A percentile compares a stretch with the other conserved stretches of the same genome.
phyloP scores from a whole-genome alignment of 305 asterid genomes.

The Striga hermonthica region DNA sequence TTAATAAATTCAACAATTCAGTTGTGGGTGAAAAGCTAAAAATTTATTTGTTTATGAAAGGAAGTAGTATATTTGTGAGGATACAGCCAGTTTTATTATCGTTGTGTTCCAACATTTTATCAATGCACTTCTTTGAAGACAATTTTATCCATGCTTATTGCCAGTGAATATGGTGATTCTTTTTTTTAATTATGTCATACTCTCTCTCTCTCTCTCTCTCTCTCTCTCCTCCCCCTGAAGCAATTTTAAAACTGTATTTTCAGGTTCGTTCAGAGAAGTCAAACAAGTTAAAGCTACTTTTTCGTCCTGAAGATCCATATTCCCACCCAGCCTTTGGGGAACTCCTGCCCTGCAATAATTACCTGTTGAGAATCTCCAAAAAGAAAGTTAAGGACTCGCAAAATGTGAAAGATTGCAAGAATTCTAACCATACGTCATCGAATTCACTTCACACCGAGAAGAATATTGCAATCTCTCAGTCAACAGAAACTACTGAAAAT shows the following conservation, averaged over 20 bases:
- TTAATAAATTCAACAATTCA: background rate
- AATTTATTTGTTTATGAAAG: too few species aligned
- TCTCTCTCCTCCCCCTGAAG: too few species aligned
- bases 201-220: constrained; percentile 24
- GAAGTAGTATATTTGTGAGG: too few species aligned
- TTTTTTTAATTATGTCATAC: constrained; percentile 4
- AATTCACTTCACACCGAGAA: constrained; percentile 35
- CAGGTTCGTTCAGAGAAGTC: constrained; percentile 63
- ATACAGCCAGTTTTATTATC: too few species aligned
- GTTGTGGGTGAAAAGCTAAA: background rate
- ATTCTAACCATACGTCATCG: constrained; percentile 32
- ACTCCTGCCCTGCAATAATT: constrained; percentile 55
- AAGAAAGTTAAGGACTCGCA: constrained; percentile 39
- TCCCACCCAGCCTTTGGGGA: constrained; percentile 86
- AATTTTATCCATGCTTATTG: background rate
- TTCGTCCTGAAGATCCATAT: constrained; percentile 96
- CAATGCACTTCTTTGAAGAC: background rate
- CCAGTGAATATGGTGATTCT: constrained; percentile 12
- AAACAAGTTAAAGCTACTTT: constrained; percentile 69
- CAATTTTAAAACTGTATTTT: too few species aligned
- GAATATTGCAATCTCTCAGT: constrained; percentile 32
- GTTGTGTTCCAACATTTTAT: constrained; percentile 3
- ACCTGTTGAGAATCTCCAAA: constrained; percentile 63
- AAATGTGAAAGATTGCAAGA: constrained; percentile 29
- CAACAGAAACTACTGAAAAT: constrained; percentile 33